Percentiles rank a stretch among this genome's conserved stretches.
These are phyloP conservation scores for Allodekkera sacchari DNA, from an alignment of 805 yeast species.

Conservation along the genomic window DNA sequence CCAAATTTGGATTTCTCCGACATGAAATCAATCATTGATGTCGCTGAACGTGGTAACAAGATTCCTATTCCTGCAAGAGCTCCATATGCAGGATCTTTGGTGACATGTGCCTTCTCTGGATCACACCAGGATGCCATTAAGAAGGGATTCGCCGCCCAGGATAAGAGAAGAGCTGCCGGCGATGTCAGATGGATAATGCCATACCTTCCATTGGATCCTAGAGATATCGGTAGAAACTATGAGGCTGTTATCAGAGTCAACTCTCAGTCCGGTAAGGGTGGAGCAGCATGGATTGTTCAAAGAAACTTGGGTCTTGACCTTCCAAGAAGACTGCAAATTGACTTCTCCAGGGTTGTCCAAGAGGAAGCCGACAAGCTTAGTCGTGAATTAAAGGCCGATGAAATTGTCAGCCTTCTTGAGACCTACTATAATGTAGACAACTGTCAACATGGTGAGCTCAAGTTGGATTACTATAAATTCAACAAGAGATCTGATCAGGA, in stretches of 20 bases:
- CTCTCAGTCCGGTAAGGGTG: slow-evolving; percentile 85
- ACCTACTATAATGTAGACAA: slow-evolving; percentile 43
- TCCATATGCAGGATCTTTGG: slow-evolving; percentile 74
- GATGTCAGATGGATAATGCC: slow-evolving; percentile 60
- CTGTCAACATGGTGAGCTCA: slow-evolving; percentile 24
- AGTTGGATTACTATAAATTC: slow-evolving; percentile 34
- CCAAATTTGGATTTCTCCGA: slow-evolving; percentile 70
- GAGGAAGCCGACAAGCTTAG: slow-evolving; percentile 55
- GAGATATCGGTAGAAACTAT: slow-evolving; percentile 72
- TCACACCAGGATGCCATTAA: slow-evolving; percentile 32
- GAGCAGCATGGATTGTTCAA: slow-evolving; percentile 76
- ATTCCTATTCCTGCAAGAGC: slow-evolving; percentile 68
- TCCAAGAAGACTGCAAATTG: slow-evolving; percentile 64
- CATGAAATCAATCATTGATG: slow-evolving; percentile 54
- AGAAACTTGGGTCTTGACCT: slow-evolving; percentile 64
- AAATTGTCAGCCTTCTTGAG: slow-evolving; percentile 51
- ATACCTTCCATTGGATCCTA: slow-evolving; percentile 73
- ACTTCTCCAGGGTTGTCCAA: slow-evolving; percentile 60
- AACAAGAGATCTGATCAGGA: slow-evolving; percentile 28
- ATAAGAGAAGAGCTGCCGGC: slow-evolving; percentile 39
- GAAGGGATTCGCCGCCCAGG: slow-evolving; percentile 37
- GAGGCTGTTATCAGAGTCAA: slow-evolving; percentile 80
- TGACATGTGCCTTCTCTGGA: slow-evolving; percentile 73
- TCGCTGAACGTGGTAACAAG: slow-evolving; percentile 71
- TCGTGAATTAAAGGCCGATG: slow-evolving; percentile 61